Evolutionary conservation across 1,284 basidiomycete genomes (phyloP).

Genomic region (Pseudozyma sp.): DNA sequence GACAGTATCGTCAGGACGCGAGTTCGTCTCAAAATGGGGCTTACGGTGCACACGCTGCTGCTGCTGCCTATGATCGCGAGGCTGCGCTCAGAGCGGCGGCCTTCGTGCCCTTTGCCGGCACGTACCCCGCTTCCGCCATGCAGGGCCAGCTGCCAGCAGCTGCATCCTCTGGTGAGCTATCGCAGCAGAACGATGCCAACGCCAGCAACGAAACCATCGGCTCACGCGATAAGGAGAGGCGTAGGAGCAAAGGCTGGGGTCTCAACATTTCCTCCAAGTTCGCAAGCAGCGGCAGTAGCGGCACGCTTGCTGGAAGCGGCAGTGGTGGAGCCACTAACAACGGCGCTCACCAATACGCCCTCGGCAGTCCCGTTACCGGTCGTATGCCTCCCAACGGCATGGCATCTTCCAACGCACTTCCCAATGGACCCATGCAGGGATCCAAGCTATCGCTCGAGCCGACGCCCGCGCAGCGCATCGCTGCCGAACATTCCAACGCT

Average conservation of each 20-base stretch:
- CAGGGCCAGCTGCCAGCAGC: conserved; percentile 17
- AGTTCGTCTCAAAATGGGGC: conserved; percentile 12
- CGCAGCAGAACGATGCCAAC: conserved; percentile 43
- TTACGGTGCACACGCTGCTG: conserved; percentile 35
- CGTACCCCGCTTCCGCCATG: conserved; percentile 8
- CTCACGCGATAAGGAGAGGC: conserved; percentile 44
- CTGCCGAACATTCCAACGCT: conserved; percentile 44
- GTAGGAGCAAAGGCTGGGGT: conserved; percentile 56
- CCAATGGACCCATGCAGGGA: conserved; percentile 21
- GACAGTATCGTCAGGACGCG: conserved; percentile 29
- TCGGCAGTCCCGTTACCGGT: conserved; percentile 9
- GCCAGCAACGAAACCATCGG: conserved; percentile 53
- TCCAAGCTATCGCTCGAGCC: conserved; percentile 20
- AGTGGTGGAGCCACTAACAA: conserved; percentile 5
- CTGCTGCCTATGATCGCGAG: conserved; percentile 21
- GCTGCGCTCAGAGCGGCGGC: conserved; percentile 15
- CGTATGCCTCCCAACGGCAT: conserved; percentile 24
- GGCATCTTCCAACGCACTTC: conserved; percentile 1
- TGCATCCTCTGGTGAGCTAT: conserved; percentile 36
- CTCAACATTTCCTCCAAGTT: conserved; percentile 50
- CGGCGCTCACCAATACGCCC: conserved; percentile 16
- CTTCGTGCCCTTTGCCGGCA: conserved; percentile 16
- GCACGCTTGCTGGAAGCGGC: conserved; percentile 24
- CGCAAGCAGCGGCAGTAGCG: conserved; percentile 33
- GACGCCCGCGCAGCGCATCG: conserved; percentile 52